Base-by-base conservation (phyloP, 139 green algal genomes). In the Micractinium sp. region DNA sequence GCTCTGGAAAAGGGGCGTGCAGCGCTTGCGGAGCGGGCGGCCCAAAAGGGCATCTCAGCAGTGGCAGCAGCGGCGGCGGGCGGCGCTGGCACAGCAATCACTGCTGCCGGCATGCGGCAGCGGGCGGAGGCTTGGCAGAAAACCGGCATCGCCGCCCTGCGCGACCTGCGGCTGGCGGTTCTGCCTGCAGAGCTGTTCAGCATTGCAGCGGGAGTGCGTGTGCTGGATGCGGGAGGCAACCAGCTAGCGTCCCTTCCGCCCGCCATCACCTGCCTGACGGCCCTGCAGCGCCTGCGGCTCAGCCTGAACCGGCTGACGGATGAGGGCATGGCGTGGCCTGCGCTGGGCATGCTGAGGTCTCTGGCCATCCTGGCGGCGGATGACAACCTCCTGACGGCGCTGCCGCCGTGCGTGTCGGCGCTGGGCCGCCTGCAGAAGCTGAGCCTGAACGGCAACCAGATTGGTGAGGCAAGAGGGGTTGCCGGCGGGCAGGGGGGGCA, bases 131-230 rank as follows among this genome's bases (percentile, higher is more conserved):
- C 74, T 12, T 97, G 95, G 95, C 69, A 82, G 56, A 95, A 93
- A 85, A 95, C 92, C 16, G 95, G 94, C 29, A 93, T 96, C 29
- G 84, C 93, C 25, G 47, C 92, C 0, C 53, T 96, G 61, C 78
- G 95, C 0, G 95, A 95, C 82, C 41, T 94, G 86, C 80, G 85
- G 61, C 90, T 96, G 56, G 23, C 39, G 2, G 47, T 69, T 16
- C 60, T 96, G 53, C 93, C 89, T 33, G 38, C 66, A 1, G 89
- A 93, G 53, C n/a, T 91, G 56, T 67, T 88, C 16, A 25, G n/a
- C 22, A 19, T 88, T 0, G 84, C 75, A 0, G 22, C 74, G 13
- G 56, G 39, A 7, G 29, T 91, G 31, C 86, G 93, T 33, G 89
- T 92, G 27, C 84, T 90, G 23, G 93, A 95, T 76, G 14, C 88